Base-by-base conservation (phyloP, 139 green algal genomes). In the Desmodesmus armatus region DNA sequence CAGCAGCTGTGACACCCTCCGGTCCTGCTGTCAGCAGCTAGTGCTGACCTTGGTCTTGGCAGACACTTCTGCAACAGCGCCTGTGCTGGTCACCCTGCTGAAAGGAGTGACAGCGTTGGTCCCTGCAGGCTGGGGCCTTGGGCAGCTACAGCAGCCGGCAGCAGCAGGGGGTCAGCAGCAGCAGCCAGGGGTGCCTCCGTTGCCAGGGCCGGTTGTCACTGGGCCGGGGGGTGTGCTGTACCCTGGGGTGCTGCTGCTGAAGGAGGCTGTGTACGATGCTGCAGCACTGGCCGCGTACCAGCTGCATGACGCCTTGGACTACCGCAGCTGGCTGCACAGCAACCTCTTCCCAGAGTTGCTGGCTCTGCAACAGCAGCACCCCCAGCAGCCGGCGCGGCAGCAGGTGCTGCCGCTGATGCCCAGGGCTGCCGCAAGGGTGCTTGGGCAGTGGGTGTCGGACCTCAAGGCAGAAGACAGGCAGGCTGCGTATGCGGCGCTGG, bases 211-310 rank as follows among this genome's bases (percentile, higher is more conserved):
- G 39, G 23, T 35, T 37, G 67, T 87, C 44, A 37, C 51, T 11
- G 17, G 82, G 53, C 80, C 70, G 5, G 63, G 72, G 3, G 73
- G 62, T 83, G 41, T 37, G 19, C 43, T 21, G 2, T 58, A 69
- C 23, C 89, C 87, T 0, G 33, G 47, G 2, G 55, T 88, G n/a
- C 77, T 95, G 51, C 85, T 97, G 29, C 58, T 85, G 49, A 98
- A 98, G 87, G 96, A 98, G 70, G 96, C 95, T 1, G 86, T 92
- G 23, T 98, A 98, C 82, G 89, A 93, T 53, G 93, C 96, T 25
- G 91, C 94, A 43, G 92, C 92, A 0, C 69, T 93, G 3, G 93
- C 90, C 0, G 87, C 90, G 1, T 97, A 98, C 70, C 94, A 97
- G 67, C 90, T 99, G 60, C 83, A 96, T 47, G 95, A 98, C 78